Percentiles rank a stretch among this genome's conserved stretches.
Conservation (phyloP, 345 rosid genomes). For the Citrus cavaleriei region DNA sequence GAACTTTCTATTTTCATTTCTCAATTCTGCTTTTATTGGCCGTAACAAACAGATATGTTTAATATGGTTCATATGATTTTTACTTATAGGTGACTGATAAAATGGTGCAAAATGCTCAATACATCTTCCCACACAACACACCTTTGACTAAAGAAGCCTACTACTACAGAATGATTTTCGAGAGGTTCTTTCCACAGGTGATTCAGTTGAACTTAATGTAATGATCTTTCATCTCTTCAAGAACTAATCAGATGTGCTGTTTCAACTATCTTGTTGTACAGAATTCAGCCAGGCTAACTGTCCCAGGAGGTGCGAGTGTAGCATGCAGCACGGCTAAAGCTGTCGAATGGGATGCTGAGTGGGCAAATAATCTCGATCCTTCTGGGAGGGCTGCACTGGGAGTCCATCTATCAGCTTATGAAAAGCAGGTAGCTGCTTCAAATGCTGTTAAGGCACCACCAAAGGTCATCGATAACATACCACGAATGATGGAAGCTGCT, state of each 20-base stretch:
- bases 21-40: not conserved
- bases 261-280: slow-evolving; percentile 13
- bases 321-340: slow-evolving; percentile 96
- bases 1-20: not conserved
- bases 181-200: slow-evolving; percentile 93
- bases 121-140: slow-evolving; percentile 78
- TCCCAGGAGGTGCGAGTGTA: slow-evolving; percentile 85
- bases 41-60: not conserved
- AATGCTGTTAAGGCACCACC: slow-evolving; percentile 26
- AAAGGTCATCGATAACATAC: slow-evolving; percentile 35
- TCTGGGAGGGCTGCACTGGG: slow-evolving; percentile 93
- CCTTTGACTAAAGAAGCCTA: slow-evolving; percentile 87
- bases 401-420: slow-evolving; percentile 79
- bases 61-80: not conserved
- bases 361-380: slow-evolving; percentile 93
- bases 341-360: slow-evolving; percentile 77
- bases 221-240: not conserved
- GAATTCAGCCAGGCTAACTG: slow-evolving; percentile 83
- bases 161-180: slow-evolving; percentile 85
- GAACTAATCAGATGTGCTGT: not conserved
- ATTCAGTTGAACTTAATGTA: not conserved
- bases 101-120: slow-evolving; percentile 74
- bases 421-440: slow-evolving; percentile 21
- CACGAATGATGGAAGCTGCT: slow-evolving; percentile 38
- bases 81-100: slow-evolving; percentile 59